Evolutionary conservation across 345 rosid species (phyloP).

Genomic region (Pseudoturritis turrita): DNA sequence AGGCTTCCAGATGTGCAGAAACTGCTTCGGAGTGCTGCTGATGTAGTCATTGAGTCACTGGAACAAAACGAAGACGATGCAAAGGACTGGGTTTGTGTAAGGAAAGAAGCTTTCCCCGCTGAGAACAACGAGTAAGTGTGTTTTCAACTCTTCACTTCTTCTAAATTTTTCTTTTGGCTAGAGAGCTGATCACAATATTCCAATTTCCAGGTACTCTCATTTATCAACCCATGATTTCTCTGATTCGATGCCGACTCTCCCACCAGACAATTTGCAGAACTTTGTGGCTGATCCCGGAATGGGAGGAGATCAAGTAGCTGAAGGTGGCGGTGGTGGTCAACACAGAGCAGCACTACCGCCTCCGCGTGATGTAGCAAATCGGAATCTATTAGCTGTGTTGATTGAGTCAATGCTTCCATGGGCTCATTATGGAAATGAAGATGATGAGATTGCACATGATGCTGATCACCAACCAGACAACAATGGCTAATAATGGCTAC

Average conservation of each 20-base stretch:
- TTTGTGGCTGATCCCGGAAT: conserved; percentile 63
- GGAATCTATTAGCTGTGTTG: conserved; percentile 55
- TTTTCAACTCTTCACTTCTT: neutral
- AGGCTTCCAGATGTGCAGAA: conserved; percentile 88
- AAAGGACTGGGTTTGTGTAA: conserved; percentile 69
- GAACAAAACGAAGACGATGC: conserved; percentile 51
- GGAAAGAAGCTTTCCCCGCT: conserved; percentile 76
- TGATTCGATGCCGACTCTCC: conserved; percentile 63
- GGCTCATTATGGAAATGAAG: conserved; percentile 50
- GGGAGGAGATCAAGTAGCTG: conserved; percentile 37
- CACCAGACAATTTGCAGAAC: conserved; percentile 78
- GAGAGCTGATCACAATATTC: conserved; percentile 1
- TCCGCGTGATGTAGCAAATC: conserved; percentile 49
- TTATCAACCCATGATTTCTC: conserved; percentile 71
- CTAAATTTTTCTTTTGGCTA: neutral
- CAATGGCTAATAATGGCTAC: conserved; percentile 23
- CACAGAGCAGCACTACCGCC: conserved; percentile 27
- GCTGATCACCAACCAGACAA: conserved; percentile 37
- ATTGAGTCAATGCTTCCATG: conserved; percentile 79
- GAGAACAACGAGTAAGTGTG: conserved; percentile 75
- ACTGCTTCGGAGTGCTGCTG: conserved; percentile 54
- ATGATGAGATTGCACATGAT: conserved; percentile 15
- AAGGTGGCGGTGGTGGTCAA: conserved; percentile 27
- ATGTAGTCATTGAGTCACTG: conserved; percentile 47
- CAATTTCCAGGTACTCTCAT: conserved; percentile 54